phyloP scores from a whole-genome alignment of 139 green algal genomes.

The Tetradesmus lagerheimii region DNA sequence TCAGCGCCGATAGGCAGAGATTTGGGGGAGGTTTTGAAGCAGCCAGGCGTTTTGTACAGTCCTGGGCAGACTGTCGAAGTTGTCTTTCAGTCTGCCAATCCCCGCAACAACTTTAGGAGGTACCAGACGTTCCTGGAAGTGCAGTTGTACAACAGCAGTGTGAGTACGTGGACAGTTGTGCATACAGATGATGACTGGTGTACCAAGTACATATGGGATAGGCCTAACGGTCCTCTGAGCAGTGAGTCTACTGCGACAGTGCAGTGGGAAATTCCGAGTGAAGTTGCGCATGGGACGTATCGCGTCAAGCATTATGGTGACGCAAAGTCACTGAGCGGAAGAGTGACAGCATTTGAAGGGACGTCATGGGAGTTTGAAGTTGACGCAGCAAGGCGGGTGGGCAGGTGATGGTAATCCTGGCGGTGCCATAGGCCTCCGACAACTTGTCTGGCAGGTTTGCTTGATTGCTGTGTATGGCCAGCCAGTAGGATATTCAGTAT shows the following conservation, averaged over 20 bases:
- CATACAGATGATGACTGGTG: constrained; percentile 77
- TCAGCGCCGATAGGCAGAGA: constrained; percentile 51
- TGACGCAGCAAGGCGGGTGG: neutral
- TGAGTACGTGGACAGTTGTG: constrained; percentile 58
- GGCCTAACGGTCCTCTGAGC: constrained; percentile 60
- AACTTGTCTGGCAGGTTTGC: too few relatives aligned
- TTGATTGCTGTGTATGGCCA: too few relatives aligned
- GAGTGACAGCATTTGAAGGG: constrained; percentile 13
- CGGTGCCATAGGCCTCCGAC: too few relatives aligned
- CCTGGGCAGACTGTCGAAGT: constrained; percentile 61
- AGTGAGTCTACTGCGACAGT: constrained; percentile 75
- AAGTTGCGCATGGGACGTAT: constrained; percentile 67
- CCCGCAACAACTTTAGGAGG: constrained; percentile 80
- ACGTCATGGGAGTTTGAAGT: neutral
- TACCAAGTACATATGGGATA: constrained; percentile 73
- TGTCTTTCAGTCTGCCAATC: constrained; percentile 76
- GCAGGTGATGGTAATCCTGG: neutral
- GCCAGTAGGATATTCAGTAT: too few relatives aligned
- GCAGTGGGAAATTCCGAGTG: constrained; percentile 72
- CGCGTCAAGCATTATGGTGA: constrained; percentile 80
- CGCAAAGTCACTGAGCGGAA: constrained; percentile 59
- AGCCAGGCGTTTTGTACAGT: constrained; percentile 35
- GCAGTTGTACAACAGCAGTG: neutral
- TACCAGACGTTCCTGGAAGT: constrained; percentile 75
- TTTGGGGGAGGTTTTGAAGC: constrained; percentile 76